Base-by-base conservation (phyloP, 768 basidiomycete genomes). In the Phlegmacium glaucopus region DNA sequence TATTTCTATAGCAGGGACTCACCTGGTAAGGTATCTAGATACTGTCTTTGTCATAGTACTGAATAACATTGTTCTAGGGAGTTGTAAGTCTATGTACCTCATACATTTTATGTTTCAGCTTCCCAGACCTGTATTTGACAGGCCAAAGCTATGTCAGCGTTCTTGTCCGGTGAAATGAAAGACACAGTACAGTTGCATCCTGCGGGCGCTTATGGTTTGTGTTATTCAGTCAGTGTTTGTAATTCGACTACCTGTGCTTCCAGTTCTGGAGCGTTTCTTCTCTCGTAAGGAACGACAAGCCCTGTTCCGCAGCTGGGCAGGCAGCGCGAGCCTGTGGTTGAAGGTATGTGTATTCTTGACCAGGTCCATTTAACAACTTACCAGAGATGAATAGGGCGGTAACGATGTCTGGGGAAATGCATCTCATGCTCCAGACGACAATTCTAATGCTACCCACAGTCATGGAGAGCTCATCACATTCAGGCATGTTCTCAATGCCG, bases 141-240 rank as follows among this genome's bases (percentile, higher is more conserved):
- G 90, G 77, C 90, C 1, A 99, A 97, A 70, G 89, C 94, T 0
- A 94, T 97, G 90, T 68, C 94, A 0, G 94, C 96, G 0, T 91
- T 97, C 62, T 71, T 97, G 34, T 93, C 90, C 0, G 95, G 95
- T 9, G 95, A 98, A 67, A 96, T 97, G 78, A 86, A 87, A 61
- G 91, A 95, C 55, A 94, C 92, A 0, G 90, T 92, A 4, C 82
- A 90, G 60, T 76, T 94, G 69, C 83, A 87, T 59, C 86, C 86
- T 11, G 87, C 85, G 11, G 90, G 86, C 12, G 80, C 83, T 41
- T 88, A 90, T 61, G 84, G 85, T 85, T 41, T 25, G 72, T 49
- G 13, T 17, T 6, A 12, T 43, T 18, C 22, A 26, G 12, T 34
- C 30, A 32, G 30, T 17, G 5, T 36, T 40, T 12, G 22, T 22